These are phyloP conservation scores for Aspergillus brasiliensis DNA, from an alignment of 2,329 filamentous ascomycete species.

Conservation along the genomic window DNA sequence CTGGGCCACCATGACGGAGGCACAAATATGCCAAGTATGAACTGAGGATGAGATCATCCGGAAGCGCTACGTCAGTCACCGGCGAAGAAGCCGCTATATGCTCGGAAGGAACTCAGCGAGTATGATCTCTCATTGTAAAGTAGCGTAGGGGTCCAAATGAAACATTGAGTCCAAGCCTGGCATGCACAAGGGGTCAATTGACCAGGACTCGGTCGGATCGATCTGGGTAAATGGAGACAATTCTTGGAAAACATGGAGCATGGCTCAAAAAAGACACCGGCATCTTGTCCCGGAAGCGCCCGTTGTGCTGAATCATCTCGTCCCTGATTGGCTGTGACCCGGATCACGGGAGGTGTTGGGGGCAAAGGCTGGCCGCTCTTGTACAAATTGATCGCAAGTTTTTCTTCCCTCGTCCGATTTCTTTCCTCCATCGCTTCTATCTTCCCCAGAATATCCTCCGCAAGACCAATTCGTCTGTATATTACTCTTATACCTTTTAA, in stretches of 20 bases:
- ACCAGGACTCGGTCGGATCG: background rate
- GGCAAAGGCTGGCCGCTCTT: constrained; percentile 26
- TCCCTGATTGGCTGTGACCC: constrained; percentile 35
- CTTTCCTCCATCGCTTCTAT: constrained; percentile 21
- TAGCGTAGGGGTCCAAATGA: background rate
- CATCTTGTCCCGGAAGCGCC: constrained; percentile 35
- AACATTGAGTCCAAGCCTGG: background rate
- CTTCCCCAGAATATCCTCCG: constrained; percentile 19
- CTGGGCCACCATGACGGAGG: background rate
- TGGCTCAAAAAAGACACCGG: constrained; percentile 16
- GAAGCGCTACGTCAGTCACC: constrained; percentile 1
- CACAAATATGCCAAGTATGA: background rate
- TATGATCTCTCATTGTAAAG: background rate
- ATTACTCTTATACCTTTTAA: constrained; percentile 19
- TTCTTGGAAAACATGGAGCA: background rate
- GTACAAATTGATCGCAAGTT: constrained; percentile 40
- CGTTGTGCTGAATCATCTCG: constrained; percentile 38
- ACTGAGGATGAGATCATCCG: constrained; percentile 10
- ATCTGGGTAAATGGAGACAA: background rate
- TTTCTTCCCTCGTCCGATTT: constrained; percentile 28
- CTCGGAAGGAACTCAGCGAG: background rate
- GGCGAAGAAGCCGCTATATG: background rate
- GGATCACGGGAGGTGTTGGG: constrained; percentile 40
- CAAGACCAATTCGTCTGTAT: constrained; percentile 32
- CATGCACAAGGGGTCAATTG: background rate